These are phyloP conservation scores for Metroxylon sagu DNA, from an alignment of 176 grass and related monocot genomes.

Conservation along the genomic window DNA sequence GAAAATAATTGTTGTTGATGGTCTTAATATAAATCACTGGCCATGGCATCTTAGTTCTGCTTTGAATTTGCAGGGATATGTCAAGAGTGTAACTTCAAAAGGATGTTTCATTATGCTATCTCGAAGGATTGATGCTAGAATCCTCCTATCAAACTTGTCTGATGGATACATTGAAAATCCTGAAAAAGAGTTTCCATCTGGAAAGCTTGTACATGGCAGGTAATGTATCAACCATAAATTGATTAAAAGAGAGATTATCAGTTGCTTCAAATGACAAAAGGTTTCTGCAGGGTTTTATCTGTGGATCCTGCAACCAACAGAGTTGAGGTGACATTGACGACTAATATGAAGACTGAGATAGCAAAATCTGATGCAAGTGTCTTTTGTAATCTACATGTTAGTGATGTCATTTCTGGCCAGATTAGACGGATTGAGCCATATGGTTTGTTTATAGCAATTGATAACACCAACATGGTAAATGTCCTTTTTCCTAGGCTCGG, in stretches of 20 bases:
- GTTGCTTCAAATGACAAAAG: neutral
- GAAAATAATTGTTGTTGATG: too few relatives aligned
- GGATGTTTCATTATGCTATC: slow-evolving; percentile 95
- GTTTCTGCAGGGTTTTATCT: slow-evolving; percentile 54
- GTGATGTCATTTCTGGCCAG: slow-evolving; percentile 63
- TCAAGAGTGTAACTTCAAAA: slow-evolving; percentile 77
- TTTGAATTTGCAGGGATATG: slow-evolving; percentile 61
- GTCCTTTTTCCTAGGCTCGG: slow-evolving; percentile 2
- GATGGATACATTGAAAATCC: slow-evolving; percentile 80
- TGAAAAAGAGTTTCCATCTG: slow-evolving; percentile 69
- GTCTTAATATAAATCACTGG: too few relatives aligned
- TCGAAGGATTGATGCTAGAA: slow-evolving; percentile 64
- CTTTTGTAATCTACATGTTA: slow-evolving; percentile 54
- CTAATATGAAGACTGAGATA: slow-evolving; percentile 24
- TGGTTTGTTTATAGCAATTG: slow-evolving; percentile 76
- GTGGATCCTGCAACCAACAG: slow-evolving; percentile 50
- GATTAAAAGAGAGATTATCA: neutral
- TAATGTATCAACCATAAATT: slow-evolving; percentile 25
- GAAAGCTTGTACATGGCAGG: slow-evolving; percentile 82
- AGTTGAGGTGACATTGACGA: slow-evolving; percentile 79
- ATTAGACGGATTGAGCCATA: slow-evolving; percentile 71
- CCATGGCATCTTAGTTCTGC: neutral
- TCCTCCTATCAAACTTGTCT: slow-evolving; percentile 75
- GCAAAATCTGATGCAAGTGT: slow-evolving; percentile 30
- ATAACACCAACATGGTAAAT: slow-evolving; percentile 53